Conservation (phyloP, 1,284 basidiomycete genomes). For the Pisolithus thermaeus region DNA sequence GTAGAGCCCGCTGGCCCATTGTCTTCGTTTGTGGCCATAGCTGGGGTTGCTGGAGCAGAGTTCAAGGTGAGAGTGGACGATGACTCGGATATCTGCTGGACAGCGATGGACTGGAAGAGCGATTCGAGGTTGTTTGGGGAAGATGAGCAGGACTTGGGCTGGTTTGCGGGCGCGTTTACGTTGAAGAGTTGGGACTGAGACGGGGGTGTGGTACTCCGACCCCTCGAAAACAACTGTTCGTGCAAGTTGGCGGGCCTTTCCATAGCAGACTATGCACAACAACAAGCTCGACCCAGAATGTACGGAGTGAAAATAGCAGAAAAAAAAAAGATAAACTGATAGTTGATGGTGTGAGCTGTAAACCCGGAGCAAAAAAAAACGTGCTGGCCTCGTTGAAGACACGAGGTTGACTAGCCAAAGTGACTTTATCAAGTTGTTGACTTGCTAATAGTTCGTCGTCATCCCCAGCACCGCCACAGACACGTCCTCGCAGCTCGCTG, state of each 20-base stretch:
- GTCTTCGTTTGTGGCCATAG: constrained; percentile 46
- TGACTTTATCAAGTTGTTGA: neutral
- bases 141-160: constrained; percentile 3
- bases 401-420: constrained; percentile 16
- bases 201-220: constrained; percentile 9
- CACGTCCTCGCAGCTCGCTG: too few species aligned
- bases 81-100: constrained; percentile 4
- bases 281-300: neutral
- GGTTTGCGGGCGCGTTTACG: neutral
- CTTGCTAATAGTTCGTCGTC: too few species aligned
- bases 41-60: constrained; percentile 51
- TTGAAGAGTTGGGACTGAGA: constrained; percentile 9
- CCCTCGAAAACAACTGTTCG: constrained; percentile 14
- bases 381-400: constrained; percentile 22
- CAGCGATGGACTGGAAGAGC: constrained; percentile 13
- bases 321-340: constrained; percentile 1
- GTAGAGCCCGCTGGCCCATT: constrained; percentile 33
- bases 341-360: constrained; percentile 1
- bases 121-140: constrained; percentile 15
- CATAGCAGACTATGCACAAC: constrained; percentile 5
- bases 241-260: constrained; percentile 9
- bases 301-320: neutral
- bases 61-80: constrained; percentile 21
- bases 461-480: too few species aligned
- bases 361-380: constrained; percentile 2